Conservation (phyloP, 305 asterid species). For the Fraxinus greggii region DNA sequence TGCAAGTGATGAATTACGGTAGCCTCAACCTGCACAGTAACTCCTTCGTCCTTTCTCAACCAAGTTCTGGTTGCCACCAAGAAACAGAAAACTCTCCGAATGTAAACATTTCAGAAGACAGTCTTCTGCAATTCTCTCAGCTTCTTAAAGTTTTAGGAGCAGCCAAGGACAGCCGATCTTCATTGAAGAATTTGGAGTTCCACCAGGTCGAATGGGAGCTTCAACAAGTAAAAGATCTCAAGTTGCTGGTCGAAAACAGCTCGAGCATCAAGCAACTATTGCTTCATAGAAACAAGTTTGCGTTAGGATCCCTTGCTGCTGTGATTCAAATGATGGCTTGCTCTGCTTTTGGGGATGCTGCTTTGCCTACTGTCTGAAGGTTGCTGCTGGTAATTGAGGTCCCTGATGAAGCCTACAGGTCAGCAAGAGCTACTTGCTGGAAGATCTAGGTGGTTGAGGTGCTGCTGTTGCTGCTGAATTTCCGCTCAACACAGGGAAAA, state of each 20-base stretch:
- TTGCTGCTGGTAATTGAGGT: neutral
- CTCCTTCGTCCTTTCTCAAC: constrained; percentile 57
- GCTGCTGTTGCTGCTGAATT: neutral
- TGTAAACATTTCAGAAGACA: constrained; percentile 40
- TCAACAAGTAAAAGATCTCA: constrained; percentile 40
- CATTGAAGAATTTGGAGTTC: constrained; percentile 57
- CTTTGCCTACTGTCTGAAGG: too few relatives aligned
- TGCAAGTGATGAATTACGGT: constrained; percentile 35
- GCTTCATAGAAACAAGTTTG: constrained; percentile 46
- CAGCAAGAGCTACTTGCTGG: neutral
- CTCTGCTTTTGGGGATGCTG: neutral
- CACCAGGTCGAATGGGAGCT: constrained; percentile 63
- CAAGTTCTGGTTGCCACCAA: constrained; percentile 44
- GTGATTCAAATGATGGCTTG: too few relatives aligned
- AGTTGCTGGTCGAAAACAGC: constrained; percentile 35
- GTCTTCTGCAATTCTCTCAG: constrained; percentile 36
- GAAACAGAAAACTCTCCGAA: constrained; percentile 59
- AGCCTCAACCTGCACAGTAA: constrained; percentile 46
- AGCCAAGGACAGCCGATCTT: constrained; percentile 13
- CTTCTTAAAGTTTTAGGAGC: constrained; percentile 41
- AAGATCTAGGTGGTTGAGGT: neutral
- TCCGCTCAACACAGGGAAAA: neutral
- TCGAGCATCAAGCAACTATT: constrained; percentile 39
- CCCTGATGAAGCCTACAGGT: neutral
- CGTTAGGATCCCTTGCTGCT: too few relatives aligned